These are phyloP conservation scores for Xylaria hypoxylon DNA, from an alignment of 2,329 filamentous ascomycete genomes.

Conservation along the genomic window DNA sequence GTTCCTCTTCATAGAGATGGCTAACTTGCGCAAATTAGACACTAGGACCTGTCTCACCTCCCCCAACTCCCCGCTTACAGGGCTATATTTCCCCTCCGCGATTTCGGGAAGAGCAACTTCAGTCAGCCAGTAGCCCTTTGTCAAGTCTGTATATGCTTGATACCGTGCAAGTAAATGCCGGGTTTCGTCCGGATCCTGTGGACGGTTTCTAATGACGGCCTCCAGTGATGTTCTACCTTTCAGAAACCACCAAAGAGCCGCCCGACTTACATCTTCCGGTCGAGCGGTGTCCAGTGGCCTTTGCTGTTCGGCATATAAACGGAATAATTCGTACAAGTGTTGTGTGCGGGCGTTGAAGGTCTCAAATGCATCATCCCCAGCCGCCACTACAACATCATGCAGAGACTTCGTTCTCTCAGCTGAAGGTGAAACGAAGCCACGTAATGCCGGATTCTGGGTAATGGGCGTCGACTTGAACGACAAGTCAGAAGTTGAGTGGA, in stretches of 20 bases:
- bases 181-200: conserved; percentile 65
- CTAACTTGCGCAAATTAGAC: conserved; percentile 77
- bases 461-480: conserved; percentile 48
- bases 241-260: conserved; percentile 90
- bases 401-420: conserved; percentile 50
- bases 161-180: conserved; percentile 69
- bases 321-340: conserved; percentile 81
- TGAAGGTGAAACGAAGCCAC: conserved; percentile 38
- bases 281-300: conserved; percentile 73
- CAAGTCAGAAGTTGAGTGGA: conserved; percentile 47
- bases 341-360: conserved; percentile 77
- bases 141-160: conserved; percentile 86
- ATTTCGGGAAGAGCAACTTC: conserved; percentile 66
- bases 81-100: conserved; percentile 56
- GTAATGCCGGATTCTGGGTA: conserved; percentile 44
- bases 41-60: conserved; percentile 67
- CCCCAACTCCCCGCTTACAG: conserved; percentile 61
- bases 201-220: conserved; percentile 73
- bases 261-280: conserved; percentile 75
- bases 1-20: conserved; percentile 87
- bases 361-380: conserved; percentile 73
- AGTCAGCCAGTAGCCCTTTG: conserved; percentile 87
- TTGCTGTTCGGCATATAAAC: conserved; percentile 79
- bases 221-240: conserved; percentile 83
- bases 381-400: conserved; percentile 57